Base-by-base conservation (phyloP, 495 filamentous ascomycete genomes). In the Aspergillus cavernicola region DNA sequence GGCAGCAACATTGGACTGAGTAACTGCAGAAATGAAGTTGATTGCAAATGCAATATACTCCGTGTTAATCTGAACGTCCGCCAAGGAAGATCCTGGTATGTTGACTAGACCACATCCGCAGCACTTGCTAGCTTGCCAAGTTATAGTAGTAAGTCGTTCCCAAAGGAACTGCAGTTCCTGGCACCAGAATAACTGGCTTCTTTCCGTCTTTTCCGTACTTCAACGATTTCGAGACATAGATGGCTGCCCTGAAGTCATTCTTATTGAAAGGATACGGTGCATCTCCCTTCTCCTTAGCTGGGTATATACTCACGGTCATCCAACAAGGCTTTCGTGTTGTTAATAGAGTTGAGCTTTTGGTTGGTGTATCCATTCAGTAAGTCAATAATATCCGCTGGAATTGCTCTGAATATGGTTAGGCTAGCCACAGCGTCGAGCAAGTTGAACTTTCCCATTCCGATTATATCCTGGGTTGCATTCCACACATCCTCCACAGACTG, bases 61-160 rank as follows among this genome's bases (percentile, higher is more conserved):
- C 11, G 71, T 60, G 52, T 76, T 79, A 0, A 57, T 32, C 44
- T 78, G 76, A 5, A 61, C 66, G 51, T 81, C 73, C 43, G 39
- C 50, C 4, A 77, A 54, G 6, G 72, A 62, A 23, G 63, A 58
- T 0, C 58, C 51, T 0, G 78, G 77, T 19, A 79, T 64, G 41
- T 79, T 80, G n/a, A 79, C 58, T 76, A 79, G 11, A 79, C 71
- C 6, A 73, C 61, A 48, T 78, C 77, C 36, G 64, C 35, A 6
- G 40, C 56, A 11, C 57, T 55, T 22, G 71, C 60, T 7, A 80
- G 61, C 38, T 75, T 72, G 57, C 64, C 69, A 78, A 73, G 63
- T 67, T 80, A 50, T 58, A 65, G 23, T 63, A 44, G 52, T 67
- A 77, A 36, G 65, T 72, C 5, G 42, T 50, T 20, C 68, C 66